Percentiles rank a stretch among this genome's conserved stretches.
phyloP scores from a whole-genome alignment of 2,329 filamentous ascomycete species.

The Alternaria atra region DNA sequence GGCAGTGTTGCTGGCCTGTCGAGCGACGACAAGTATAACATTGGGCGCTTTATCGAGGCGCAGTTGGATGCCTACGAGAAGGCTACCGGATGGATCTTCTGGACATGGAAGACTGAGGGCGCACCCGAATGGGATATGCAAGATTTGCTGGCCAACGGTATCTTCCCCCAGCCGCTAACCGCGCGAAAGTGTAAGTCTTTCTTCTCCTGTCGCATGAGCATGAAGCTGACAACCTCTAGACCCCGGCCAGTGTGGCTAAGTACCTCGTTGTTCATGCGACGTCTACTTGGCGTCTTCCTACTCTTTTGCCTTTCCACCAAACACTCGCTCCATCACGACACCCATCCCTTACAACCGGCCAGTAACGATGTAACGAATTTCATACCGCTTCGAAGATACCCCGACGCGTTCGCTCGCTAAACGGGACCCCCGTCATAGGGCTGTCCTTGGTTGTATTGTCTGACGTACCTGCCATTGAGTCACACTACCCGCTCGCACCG shows the following conservation, averaged over 20 bases:
- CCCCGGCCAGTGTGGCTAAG: constrained; percentile 48
- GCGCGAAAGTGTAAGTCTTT: constrained; percentile 50
- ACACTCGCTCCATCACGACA: constrained; percentile 27
- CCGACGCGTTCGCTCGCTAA: constrained; percentile 34
- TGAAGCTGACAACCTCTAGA: constrained; percentile 31
- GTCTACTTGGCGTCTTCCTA: constrained; percentile 3
- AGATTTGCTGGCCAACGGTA: constrained; percentile 52
- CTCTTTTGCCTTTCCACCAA: constrained; percentile 20
- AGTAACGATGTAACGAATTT: constrained; percentile 33
- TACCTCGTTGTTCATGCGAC: constrained; percentile 6
- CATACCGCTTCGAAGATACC: constrained; percentile 37
- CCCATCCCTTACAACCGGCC: constrained; percentile 5
- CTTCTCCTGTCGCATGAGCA: constrained; percentile 3
- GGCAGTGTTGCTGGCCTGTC: constrained; percentile 56
- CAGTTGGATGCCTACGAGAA: constrained; percentile 60
- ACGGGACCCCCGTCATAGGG: constrained; percentile 8
- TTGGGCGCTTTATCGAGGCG: constrained; percentile 57
- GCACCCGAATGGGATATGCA: constrained; percentile 62
- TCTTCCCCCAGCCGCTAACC: constrained; percentile 60
- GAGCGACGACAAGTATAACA: constrained; percentile 54
- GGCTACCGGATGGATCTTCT: constrained; percentile 60
- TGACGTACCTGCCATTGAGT: neutral
- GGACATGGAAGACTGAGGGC: constrained; percentile 61
- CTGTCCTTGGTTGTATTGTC: constrained; percentile 1
- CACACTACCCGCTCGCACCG: neutral